Base-by-base conservation (phyloP, 2,329 filamentous ascomycete species). In the Aureobasidium musti region DNA sequence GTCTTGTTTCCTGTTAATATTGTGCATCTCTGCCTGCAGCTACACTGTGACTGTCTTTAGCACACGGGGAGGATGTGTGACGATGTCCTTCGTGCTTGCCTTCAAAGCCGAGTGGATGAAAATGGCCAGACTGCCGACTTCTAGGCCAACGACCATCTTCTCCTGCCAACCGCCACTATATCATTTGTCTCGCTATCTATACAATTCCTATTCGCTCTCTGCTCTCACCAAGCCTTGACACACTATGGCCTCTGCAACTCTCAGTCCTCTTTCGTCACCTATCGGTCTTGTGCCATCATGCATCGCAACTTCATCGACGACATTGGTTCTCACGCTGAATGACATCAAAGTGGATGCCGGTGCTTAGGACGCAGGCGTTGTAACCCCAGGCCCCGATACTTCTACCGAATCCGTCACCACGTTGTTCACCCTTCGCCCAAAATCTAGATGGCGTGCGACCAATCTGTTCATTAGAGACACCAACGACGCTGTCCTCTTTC, bases 41-140 rank as follows among this genome's bases (percentile, higher is more conserved):
- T n/a, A n/a, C n/a, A n/a, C n/a, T n/a, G n/a, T n/a, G n/a, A n/a
- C n/a, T n/a, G n/a, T n/a, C n/a, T n/a, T n/a, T n/a, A n/a, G n/a
- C n/a, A n/a, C n/a, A n/a, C n/a, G n/a, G n/a, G n/a, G n/a, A n/a
- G n/a, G n/a, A n/a, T n/a, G n/a, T 28, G 19, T 52, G 17, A 19
- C 23, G 7, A 52, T 2, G 28, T n/a, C 52, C 19, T 54, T 54
- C 33, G 52, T 33, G 52, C 52, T 54, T 54, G 33, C 52, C 52
- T 23, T 54, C 33, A n/a, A 37, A 54, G 52, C 33, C 8, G 11
- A 37, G 1, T 2, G 30, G 6, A 21, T 8, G 3, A 19, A 19
- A 2, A 13, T n/a, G n/a, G 17, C 26, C 26, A 33, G 49, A 35
- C 28, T 21, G 6, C 8, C 5, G 10, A 21, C 11, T 33, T 17